A percentile compares a stretch with the other conserved stretches of the same genome.
Conservation (phyloP, 2,329 filamentous ascomycete species). For the Didymella segeticola region DNA sequence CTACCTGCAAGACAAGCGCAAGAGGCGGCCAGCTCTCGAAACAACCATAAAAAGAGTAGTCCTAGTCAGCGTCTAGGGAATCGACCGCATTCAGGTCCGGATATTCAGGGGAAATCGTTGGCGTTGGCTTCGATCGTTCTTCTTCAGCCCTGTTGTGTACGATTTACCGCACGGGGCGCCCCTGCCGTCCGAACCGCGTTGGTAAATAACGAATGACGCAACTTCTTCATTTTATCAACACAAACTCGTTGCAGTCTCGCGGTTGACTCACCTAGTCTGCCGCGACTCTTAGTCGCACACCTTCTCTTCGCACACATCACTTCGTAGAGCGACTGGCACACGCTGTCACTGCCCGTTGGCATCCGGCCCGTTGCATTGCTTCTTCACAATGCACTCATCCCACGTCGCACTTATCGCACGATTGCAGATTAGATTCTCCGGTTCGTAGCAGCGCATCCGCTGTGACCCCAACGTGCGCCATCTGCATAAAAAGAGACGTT, state of each 20-base stretch:
- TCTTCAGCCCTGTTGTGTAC: slow-evolving; percentile 26
- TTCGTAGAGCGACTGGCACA: too few relatives aligned
- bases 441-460: slow-evolving; percentile 34
- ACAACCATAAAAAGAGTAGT: background rate
- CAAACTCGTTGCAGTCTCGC: slow-evolving; percentile 1
- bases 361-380: slow-evolving; percentile 17
- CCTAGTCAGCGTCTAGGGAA: background rate
- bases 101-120: slow-evolving; percentile 13
- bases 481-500: slow-evolving; percentile 33
- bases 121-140: slow-evolving; percentile 9
- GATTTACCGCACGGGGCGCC: slow-evolving; percentile 23
- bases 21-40: background rate
- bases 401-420: slow-evolving; percentile 19
- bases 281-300: background rate
- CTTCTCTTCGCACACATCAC: background rate
- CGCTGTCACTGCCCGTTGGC: slow-evolving; percentile 4
- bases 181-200: slow-evolving; percentile 23
- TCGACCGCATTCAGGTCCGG: too few relatives aligned
- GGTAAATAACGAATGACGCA: slow-evolving; percentile 19
- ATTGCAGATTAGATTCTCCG: slow-evolving; percentile 25
- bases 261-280: slow-evolving; percentile 10
- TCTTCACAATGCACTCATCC: slow-evolving; percentile 30
- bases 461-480: slow-evolving; percentile 38
- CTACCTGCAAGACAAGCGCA: background rate
- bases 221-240: slow-evolving; percentile 11